Evolutionary conservation across 2,329 filamentous ascomycete species (phyloP).

Genomic region (Trichoderma sp.): DNA sequence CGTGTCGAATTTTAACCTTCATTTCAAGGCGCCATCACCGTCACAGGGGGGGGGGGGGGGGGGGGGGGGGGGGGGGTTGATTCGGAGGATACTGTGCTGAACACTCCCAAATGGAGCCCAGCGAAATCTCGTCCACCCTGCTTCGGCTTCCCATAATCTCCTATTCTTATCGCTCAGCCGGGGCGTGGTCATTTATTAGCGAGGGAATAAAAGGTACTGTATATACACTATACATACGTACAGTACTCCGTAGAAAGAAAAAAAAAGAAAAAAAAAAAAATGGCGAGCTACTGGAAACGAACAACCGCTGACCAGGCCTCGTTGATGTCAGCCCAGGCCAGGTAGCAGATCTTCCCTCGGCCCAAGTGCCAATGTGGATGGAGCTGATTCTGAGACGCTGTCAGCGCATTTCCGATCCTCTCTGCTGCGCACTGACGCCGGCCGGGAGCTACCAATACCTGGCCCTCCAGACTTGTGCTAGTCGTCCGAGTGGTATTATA

Average conservation of each 20-base stretch:
- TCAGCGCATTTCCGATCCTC: slow-evolving; percentile 15
- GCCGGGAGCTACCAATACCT: background rate
- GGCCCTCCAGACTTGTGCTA: background rate
- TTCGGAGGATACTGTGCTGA: too few species aligned
- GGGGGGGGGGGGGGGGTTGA: too few species aligned
- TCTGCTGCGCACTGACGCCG: slow-evolving; percentile 1
- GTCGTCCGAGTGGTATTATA: background rate
- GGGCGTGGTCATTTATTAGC: background rate
- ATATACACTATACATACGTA: too few species aligned
- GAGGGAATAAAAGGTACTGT: too few species aligned
- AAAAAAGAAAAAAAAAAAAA: background rate
- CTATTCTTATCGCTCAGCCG: slow-evolving; percentile 16
- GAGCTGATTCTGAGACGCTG: slow-evolving; percentile 11
- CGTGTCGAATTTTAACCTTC: background rate
- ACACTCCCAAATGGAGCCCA: background rate
- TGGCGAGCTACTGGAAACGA: background rate
- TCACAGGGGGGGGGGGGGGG: too few species aligned
- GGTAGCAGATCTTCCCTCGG: slow-evolving; percentile 12
- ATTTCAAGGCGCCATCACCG: background rate
- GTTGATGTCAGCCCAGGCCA: slow-evolving; percentile 9
- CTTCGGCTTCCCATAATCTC: slow-evolving; percentile 10
- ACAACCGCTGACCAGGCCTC: slow-evolving; percentile 2
- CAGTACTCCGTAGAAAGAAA: too few species aligned
- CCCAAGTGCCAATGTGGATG: background rate
- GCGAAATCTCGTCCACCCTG: slow-evolving; percentile 4